These are phyloP conservation scores for Scalesia atractyloides DNA, from an alignment of 129 eudicot genomes.

Conservation along the genomic window DNA sequence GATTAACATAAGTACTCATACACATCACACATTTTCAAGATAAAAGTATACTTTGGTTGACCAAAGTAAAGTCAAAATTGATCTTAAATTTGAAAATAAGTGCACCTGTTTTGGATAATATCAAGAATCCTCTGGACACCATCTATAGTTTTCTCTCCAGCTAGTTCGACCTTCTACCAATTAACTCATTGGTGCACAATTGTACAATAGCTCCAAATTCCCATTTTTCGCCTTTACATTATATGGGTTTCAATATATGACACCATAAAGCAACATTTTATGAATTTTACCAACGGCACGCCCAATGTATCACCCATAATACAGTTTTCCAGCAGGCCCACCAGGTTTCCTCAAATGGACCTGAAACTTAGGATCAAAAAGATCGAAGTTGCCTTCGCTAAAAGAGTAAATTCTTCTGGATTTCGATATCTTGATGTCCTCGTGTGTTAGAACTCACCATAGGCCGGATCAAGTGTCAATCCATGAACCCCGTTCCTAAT, in stretches of 20 bases:
- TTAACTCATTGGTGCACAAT: too few relatives aligned
- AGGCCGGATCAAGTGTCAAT: too few relatives aligned
- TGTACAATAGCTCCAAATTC: constrained; percentile 84
- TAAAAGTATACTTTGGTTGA: not conserved
- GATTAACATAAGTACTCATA: too few relatives aligned
- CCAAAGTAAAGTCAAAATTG: constrained; percentile 17
- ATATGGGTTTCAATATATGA: constrained; percentile 87
- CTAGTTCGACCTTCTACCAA: constrained; percentile 93
- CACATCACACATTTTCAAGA: constrained; percentile 1
- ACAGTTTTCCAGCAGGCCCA: constrained; percentile 80
- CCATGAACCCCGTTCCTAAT: constrained; percentile 77
- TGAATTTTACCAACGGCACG: constrained; percentile 91
- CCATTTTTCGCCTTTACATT: constrained; percentile 73
- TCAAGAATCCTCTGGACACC: constrained; percentile 83
- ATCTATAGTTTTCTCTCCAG: constrained; percentile 89
- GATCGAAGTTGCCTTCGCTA: too few relatives aligned
- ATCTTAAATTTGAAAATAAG: constrained; percentile 4
- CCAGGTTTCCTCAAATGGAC: constrained; percentile 73
- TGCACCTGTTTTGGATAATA: constrained; percentile 69
- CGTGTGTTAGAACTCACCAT: too few relatives aligned
- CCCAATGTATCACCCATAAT: constrained; percentile 85
- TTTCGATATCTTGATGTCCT: too few relatives aligned
- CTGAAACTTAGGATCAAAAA: too few relatives aligned
- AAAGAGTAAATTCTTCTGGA: too few relatives aligned
- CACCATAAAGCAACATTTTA: constrained; percentile 80